Evolutionary conservation across 371 early-diverging fungal species (phyloP).

Genomic region (Mortierella sp.): DNA sequence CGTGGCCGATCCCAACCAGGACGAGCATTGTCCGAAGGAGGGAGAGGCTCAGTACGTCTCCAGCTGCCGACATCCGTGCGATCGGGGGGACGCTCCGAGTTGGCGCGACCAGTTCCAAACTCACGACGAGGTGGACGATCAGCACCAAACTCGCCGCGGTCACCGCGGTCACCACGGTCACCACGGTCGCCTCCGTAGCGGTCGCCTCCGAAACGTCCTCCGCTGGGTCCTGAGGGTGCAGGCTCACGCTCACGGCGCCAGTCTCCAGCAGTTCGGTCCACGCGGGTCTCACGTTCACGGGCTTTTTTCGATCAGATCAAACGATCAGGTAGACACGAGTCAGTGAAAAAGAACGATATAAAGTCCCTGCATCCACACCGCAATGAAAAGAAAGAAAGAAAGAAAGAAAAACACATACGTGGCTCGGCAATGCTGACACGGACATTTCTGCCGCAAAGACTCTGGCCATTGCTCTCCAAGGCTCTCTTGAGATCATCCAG

Average conservation of each 20-base stretch:
- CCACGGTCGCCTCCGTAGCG: conserved; percentile 39
- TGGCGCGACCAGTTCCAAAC: conserved; percentile 55
- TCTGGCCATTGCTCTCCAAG: conserved; percentile 65
- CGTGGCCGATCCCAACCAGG: conserved; percentile 52
- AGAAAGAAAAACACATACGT: conserved; percentile 77
- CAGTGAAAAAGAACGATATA: neutral
- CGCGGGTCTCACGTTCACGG: conserved; percentile 53
- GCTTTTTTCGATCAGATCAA: conserved; percentile 22
- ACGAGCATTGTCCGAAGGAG: conserved; percentile 28
- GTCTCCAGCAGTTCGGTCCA: conserved; percentile 57
- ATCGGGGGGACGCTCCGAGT: conserved; percentile 56
- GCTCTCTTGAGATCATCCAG: conserved; percentile 84
- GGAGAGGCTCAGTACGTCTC: conserved; percentile 60
- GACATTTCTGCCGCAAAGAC: conserved; percentile 74
- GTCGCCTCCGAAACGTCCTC: conserved; percentile 43
- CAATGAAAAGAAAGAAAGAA: conserved; percentile 2
- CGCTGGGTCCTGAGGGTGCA: conserved; percentile 45
- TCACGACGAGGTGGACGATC: conserved; percentile 56
- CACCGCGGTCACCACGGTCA: conserved; percentile 56
- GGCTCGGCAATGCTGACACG: conserved; percentile 91
- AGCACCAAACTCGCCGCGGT: conserved; percentile 54
- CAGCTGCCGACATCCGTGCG: conserved; percentile 62
- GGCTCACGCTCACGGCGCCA: conserved; percentile 55
- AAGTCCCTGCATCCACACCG: neutral
- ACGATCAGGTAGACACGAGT: neutral